These are phyloP conservation scores for Tuber borchii DNA, from an alignment of 495 filamentous ascomycete species.

Conservation along the genomic window DNA sequence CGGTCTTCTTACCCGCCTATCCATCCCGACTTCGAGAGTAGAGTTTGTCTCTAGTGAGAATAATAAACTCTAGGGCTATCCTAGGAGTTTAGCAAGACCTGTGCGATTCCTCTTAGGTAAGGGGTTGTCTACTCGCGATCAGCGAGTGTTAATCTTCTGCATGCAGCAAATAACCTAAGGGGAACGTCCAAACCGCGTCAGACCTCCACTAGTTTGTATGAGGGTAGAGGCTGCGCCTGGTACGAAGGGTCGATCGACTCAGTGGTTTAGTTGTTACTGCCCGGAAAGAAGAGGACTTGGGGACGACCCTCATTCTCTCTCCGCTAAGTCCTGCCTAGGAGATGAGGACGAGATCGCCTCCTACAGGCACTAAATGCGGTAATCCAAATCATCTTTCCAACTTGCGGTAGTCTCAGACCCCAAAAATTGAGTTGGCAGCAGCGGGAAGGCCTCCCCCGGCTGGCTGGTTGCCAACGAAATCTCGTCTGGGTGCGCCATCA, in stretches of 20 bases:
- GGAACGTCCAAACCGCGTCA: background rate
- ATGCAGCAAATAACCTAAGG: background rate
- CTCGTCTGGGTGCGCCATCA: background rate
- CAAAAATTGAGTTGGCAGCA: background rate
- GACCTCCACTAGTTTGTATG: background rate
- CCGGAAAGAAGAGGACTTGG: background rate
- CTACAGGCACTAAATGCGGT: background rate
- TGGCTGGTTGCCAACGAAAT: background rate
- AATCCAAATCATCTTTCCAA: background rate
- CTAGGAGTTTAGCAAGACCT: background rate
- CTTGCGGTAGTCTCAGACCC: background rate
- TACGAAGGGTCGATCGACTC: background rate
- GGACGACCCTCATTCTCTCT: background rate
- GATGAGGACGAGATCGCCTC: background rate
- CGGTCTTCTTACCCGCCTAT: background rate
- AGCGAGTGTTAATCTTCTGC: background rate
- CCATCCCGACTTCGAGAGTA: background rate
- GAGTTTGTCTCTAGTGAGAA: background rate
- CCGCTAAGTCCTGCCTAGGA: background rate
- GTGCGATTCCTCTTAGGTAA: background rate
- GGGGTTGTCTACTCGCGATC: background rate
- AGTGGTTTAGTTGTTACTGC: background rate
- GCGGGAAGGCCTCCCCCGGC: background rate
- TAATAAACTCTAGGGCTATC: background rate
- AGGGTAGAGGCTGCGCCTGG: background rate